phyloP scores from a whole-genome alignment of 257 asterid species.

The Capsicum baccatum region DNA sequence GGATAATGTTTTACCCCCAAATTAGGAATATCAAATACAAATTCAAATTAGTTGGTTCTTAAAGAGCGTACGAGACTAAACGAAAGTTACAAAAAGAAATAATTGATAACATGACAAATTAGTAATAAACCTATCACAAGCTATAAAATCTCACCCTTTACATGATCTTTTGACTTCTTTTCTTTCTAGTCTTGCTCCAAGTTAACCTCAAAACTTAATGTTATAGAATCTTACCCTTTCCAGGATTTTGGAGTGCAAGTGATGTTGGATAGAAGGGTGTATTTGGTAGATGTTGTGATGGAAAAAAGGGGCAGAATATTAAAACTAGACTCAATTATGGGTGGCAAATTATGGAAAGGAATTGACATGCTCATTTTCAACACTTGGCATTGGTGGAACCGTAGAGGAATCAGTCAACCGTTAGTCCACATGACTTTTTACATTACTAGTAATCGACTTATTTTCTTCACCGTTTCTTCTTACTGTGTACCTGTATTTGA shows the following conservation, averaged over 20 bases:
- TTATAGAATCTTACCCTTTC: not conserved
- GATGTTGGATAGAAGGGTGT: slow-evolving; percentile 65
- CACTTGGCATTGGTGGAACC: slow-evolving; percentile 95
- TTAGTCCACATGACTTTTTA: slow-evolving; percentile 33
- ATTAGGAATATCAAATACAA: not conserved
- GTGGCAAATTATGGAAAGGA: slow-evolving; percentile 66
- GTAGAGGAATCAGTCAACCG: slow-evolving; percentile 81
- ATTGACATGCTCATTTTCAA: slow-evolving; percentile 76
- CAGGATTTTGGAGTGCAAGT: slow-evolving; percentile 73
- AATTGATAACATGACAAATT: not conserved
- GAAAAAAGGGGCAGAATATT: slow-evolving; percentile 59
- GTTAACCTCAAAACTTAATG: not conserved
- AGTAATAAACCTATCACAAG: not conserved
- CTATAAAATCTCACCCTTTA: not conserved
- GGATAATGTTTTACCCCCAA: not conserved
- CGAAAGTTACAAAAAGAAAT: not conserved
- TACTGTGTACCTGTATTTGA: too few relatives aligned
- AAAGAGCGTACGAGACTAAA: not conserved
- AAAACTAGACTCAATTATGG: slow-evolving; percentile 69
- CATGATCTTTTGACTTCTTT: not conserved
- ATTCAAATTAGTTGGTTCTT: not conserved
- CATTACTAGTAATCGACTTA: not conserved
- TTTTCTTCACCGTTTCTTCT: too few relatives aligned
- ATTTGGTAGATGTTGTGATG: slow-evolving; percentile 65
- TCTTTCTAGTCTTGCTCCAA: not conserved